Percentiles rank a stretch among this genome's conserved stretches.
phyloP scores from a whole-genome alignment of 257 asterid genomes.

The Solanum acaule region DNA sequence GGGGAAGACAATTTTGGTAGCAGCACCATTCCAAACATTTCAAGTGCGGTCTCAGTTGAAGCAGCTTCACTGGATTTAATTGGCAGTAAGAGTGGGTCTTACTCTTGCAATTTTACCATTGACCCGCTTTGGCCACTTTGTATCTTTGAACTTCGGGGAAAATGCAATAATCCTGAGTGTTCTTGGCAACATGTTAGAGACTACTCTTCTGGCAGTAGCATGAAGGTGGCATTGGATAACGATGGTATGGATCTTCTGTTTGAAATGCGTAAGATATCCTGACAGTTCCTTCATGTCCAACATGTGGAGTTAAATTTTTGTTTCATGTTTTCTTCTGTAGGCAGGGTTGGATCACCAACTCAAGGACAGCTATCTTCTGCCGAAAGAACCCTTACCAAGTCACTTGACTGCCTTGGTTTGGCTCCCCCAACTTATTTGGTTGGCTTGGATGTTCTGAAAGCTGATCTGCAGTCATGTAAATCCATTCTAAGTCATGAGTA shows the following conservation, averaged over 20 bases:
- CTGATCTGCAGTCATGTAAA: slow-evolving; percentile 15
- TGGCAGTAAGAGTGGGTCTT: slow-evolving; percentile 25
- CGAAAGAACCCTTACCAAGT: slow-evolving; percentile 5
- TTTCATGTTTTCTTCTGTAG: slow-evolving; percentile 3
- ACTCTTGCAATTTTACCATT: slow-evolving; percentile 23
- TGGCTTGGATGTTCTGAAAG: slow-evolving; percentile 25
- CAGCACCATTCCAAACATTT: neutral
- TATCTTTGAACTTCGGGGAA: slow-evolving; percentile 45
- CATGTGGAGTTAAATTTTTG: neutral
- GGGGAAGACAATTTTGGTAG: neutral
- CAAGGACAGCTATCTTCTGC: slow-evolving; percentile 1
- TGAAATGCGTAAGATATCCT: neutral
- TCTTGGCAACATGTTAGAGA: slow-evolving; percentile 35
- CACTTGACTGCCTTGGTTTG: slow-evolving; percentile 10
- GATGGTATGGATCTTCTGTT: slow-evolving; percentile 7
- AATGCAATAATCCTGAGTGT: slow-evolving; percentile 43
- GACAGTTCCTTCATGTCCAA: neutral
- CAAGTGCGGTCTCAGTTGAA: neutral
- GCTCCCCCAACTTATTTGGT: slow-evolving; percentile 35
- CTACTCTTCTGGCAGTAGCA: slow-evolving; percentile 8
- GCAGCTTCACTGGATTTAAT: neutral
- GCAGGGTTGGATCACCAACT: slow-evolving; percentile 11
- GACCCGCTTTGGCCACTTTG: slow-evolving; percentile 47
- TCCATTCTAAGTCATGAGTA: slow-evolving; percentile 13
- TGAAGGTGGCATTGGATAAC: neutral